Base-by-base conservation (phyloP, 2,329 filamentous ascomycete genomes). In the Colletotrichum acutatum region DNA sequence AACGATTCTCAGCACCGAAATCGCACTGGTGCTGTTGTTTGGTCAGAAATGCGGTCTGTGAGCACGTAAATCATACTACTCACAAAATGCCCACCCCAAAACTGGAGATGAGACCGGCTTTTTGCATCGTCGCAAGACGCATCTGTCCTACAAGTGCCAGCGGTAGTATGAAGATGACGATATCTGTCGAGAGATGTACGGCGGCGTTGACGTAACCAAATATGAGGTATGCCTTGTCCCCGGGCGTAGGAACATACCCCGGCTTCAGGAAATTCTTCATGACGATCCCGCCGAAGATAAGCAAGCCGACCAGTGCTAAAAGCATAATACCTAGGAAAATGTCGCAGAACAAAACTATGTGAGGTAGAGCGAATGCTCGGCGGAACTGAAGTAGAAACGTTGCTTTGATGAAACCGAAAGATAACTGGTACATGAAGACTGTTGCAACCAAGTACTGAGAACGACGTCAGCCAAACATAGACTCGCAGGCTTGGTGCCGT, bases 381-480 rank as follows among this genome's bases (percentile, higher is more conserved):
- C 80, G 80, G 75, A 83, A 83, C 72, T 83, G 82, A 4, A 81
- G 72, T 34, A 83, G 75, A 42, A 83, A 80, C 0, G 81, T 80
- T 42, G 80, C 76, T 66, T 84, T 84, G 61, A 79, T 75, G n/a
- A 75, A 71, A 28, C 76, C 53, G 7, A 83, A 76, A 34, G 77
- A 72, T 12, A 74, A 30, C 56, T 79, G 79, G 70, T 83, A 83
- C 6, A 52, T 3, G 2, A 82, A 56, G 79, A 77, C 8, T 32
- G 66, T 78, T 78, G 72, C 14, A 3, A 71, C 53, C 22, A 58
- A 7, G 11, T 54, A 60, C 28, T 75, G 12, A 16, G 8, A 34
- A 7, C 8, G 58, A 16, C 7, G 46, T 60, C 6, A n/a, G 22
- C 14, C 66, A 9, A 26, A n/a, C n/a, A n/a, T n/a, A 71, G 64